Evolutionary conservation across 192 early-diverging fungal genomes (phyloP).

Genomic region (Obelidium mucronatum): DNA sequence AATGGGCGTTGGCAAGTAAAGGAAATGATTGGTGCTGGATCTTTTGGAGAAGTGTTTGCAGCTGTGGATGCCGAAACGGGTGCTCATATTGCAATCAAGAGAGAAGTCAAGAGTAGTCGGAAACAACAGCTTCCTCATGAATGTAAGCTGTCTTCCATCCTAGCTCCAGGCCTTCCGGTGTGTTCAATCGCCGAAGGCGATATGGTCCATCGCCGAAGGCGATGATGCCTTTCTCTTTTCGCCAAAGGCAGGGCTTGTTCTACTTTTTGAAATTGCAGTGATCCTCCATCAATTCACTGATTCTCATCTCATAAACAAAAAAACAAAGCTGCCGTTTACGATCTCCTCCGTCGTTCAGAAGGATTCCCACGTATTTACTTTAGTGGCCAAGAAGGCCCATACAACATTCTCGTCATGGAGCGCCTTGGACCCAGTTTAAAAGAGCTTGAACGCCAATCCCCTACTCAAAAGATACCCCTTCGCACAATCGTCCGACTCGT

Average conservation of each 20-base stretch:
- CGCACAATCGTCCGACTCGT: slow-evolving; percentile 45
- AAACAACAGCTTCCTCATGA: slow-evolving; percentile 34
- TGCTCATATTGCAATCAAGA: slow-evolving; percentile 51
- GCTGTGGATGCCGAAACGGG: slow-evolving; percentile 44
- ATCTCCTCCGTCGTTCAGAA: slow-evolving; percentile 29
- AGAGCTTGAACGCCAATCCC: slow-evolving; percentile 27
- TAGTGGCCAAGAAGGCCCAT: slow-evolving; percentile 44
- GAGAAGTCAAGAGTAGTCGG: slow-evolving; percentile 30
- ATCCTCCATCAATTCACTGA: too few relatives aligned
- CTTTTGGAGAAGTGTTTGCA: slow-evolving; percentile 55
- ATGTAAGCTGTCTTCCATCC: slow-evolving; percentile 12
- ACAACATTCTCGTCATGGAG: slow-evolving; percentile 55
- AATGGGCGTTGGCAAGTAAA: slow-evolving; percentile 39
- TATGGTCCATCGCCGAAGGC: too few relatives aligned
- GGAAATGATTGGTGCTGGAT: slow-evolving; percentile 52
- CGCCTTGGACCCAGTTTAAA: slow-evolving; percentile 50
- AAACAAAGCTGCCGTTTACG: slow-evolving; percentile 26
- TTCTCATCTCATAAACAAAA: not conserved
- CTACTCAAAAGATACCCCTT: slow-evolving; percentile 39
- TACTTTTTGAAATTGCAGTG: too few relatives aligned
- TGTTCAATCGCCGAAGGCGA: too few relatives aligned
- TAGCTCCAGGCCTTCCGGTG: too few relatives aligned
- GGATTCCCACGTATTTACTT: slow-evolving; percentile 47
- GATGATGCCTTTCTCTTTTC: too few relatives aligned
- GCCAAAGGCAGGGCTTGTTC: too few relatives aligned